Conservation (phyloP, 805 yeast species). For the Hermanozyma aechmeae region DNA sequence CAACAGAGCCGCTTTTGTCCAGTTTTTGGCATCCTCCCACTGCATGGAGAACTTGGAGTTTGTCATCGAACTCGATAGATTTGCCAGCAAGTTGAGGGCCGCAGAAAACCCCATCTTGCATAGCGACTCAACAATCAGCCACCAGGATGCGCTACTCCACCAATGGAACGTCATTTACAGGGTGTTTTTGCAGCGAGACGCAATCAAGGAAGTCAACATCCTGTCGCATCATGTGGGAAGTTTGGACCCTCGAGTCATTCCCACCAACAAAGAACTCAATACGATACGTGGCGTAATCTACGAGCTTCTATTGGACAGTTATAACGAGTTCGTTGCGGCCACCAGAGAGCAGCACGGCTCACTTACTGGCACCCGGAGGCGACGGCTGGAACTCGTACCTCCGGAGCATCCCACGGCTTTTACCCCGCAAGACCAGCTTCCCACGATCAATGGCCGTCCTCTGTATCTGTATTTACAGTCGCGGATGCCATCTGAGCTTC, state of each 20-base stretch:
- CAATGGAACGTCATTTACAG: conserved; percentile 20
- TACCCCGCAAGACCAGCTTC: conserved; percentile 1
- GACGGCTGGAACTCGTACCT: conserved; percentile 13
- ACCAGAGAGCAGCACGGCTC: too few species aligned
- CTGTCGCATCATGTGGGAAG: too few species aligned
- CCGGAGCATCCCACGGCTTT: conserved; percentile 9
- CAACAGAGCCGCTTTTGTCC: conserved; percentile 12
- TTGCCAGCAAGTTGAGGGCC: conserved; percentile 2
- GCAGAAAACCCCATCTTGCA: conserved; percentile 4
- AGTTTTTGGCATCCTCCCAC: conserved; percentile 19
- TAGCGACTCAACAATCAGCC: conserved; percentile 4
- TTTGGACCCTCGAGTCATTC: too few species aligned
- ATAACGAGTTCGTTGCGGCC: conserved; percentile 20
- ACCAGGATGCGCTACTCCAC: conserved; percentile 3
- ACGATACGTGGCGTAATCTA: conserved; percentile 13
- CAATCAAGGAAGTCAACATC: conserved; percentile 24
- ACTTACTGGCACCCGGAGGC: conserved; percentile 5
- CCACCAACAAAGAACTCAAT: conserved; percentile 8
- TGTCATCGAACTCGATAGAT: conserved; percentile 14
- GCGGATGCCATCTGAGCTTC: conserved; percentile 4
- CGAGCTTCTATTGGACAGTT: conserved; percentile 23
- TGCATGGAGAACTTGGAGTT: conserved; percentile 31
- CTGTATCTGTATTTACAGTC: not conserved
- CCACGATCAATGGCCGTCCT: not conserved
- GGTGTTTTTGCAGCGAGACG: conserved; percentile 17